These are phyloP conservation scores for Puccinellia tenuiflora DNA, from an alignment of 176 grass and related monocot species.

Conservation along the genomic window DNA sequence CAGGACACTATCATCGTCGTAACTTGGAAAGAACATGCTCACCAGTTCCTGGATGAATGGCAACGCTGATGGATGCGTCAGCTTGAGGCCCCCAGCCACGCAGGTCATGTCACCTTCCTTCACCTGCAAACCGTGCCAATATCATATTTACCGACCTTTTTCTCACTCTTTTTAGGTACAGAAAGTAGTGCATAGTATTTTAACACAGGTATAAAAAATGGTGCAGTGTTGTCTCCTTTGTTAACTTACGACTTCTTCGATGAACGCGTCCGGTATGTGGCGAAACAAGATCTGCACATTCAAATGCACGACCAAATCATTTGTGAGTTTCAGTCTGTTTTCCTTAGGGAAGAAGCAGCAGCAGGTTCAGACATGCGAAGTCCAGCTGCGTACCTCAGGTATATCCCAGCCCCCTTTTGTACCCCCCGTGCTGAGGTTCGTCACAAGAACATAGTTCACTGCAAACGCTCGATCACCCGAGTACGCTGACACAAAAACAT, in stretches of 20 bases:
- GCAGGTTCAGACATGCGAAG: background rate
- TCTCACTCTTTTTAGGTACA: background rate
- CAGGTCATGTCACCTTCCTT: conserved; percentile 45
- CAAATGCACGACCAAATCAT: background rate
- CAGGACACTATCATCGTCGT: background rate
- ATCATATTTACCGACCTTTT: background rate
- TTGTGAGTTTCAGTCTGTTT: background rate
- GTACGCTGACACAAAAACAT: conserved; percentile 33
- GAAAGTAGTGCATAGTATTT: background rate
- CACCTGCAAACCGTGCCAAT: conserved; percentile 29
- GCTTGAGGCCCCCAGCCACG: conserved; percentile 24
- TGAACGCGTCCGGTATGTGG: conserved; percentile 68
- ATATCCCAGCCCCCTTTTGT: conserved; percentile 59
- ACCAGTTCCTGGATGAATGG: conserved; percentile 65
- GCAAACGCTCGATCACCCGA: conserved; percentile 50
- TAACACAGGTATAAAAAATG: too few relatives aligned
- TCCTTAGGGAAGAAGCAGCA: background rate
- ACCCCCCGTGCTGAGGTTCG: conserved; percentile 47
- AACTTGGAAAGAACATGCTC: background rate
- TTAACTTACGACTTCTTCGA: conserved; percentile 50
- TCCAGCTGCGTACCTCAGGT: conserved; percentile 26
- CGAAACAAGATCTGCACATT: conserved; percentile 57
- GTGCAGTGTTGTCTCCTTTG: background rate
- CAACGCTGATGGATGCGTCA: conserved; percentile 57
- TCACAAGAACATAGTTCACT: conserved; percentile 65